Base-by-base conservation (phyloP, 129 eudicot genomes). In the Pulicaria dysenterica region DNA sequence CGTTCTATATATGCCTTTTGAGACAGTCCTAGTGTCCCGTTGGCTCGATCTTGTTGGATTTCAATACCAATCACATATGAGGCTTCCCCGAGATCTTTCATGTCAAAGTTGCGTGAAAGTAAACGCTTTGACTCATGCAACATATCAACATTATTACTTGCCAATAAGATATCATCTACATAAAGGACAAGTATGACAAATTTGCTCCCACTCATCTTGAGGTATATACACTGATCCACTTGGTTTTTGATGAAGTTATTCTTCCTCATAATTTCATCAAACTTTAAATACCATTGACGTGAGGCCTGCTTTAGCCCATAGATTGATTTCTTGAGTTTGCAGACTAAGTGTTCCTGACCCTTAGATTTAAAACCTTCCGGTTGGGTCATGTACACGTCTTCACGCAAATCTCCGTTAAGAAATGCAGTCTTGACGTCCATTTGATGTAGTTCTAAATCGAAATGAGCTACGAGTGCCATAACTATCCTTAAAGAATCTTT, bases 81-180 rank as follows among this genome's bases (percentile, higher is more conserved):
- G 31, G 31, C 44, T 57, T 70, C 48, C 51, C 11, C 14, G 76
- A 11, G 55, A 71, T 19, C 8, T 12, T 46, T 44, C 57, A 47
- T 67, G 5, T 24, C 38, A 67, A 67, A 0, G 31, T 45, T 34
- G 4, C 8, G 5, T 3, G 16, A 38, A 41, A 44, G 42, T 6
- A 24, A 72, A 6, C 8, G 2, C 3, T 72, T 72, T 6, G 57
- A 7, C 57, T 58, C 76, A 44, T 54, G 9, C 31, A 72, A 57
- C 4, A 58, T 46, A 19, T 67, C 7, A 2, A 42, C 0, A 6
- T 44, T 37, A 64, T 40, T 42, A 64, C 13, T 42, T 42, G n/a
- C 54, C 5, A 41, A 31, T 5, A 46, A 15, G 15, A 19, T 12
- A 10, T 46, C 42, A 44, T 67, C 10, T 3, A 16, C 11, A 31